Evolutionary conservation across 208 protist species (phyloP).

Genomic region (Tritrichomonas musculus): DNA sequence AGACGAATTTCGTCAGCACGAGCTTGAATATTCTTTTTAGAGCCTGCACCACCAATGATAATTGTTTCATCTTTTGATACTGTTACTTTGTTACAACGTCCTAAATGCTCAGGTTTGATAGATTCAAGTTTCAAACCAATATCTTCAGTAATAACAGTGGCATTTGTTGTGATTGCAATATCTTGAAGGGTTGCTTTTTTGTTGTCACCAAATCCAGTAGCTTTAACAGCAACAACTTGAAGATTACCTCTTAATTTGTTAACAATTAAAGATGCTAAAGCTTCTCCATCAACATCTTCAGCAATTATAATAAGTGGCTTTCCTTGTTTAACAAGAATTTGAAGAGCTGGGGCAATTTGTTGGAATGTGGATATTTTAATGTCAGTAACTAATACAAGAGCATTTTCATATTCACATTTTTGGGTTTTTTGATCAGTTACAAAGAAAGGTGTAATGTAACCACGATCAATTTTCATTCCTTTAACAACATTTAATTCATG

Average conservation of each 20-base stretch:
- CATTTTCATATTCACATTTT: slow-evolving; percentile 82
- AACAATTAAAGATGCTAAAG: slow-evolving; percentile 79
- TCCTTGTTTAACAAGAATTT: slow-evolving; percentile 47
- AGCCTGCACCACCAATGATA: slow-evolving; percentile 82
- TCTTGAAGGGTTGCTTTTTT: slow-evolving; percentile 92
- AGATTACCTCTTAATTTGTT: slow-evolving; percentile 72
- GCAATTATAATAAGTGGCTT: slow-evolving; percentile 94
- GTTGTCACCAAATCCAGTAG: slow-evolving; percentile 96
- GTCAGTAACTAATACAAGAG: slow-evolving; percentile 80
- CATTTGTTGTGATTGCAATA: slow-evolving; percentile 91
- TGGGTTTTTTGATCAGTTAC: slow-evolving; percentile 90
- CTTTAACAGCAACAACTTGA: slow-evolving; percentile 73
- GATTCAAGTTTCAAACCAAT: slow-evolving; percentile 67
- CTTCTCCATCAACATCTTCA: slow-evolving; percentile 94
- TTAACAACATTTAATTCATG: slow-evolving; percentile 83
- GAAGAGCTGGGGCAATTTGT: slow-evolving; percentile 50
- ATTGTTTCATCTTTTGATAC: slow-evolving; percentile 91
- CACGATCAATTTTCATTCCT: slow-evolving; percentile 63
- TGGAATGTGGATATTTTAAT: slow-evolving; percentile 78
- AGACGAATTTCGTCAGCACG: slow-evolving; percentile 76
- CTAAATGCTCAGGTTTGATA: slow-evolving; percentile 50
- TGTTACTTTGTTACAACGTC: slow-evolving; percentile 64
- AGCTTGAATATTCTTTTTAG: slow-evolving; percentile 70
- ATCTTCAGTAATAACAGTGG: slow-evolving; percentile 74
- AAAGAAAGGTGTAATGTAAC: slow-evolving; percentile 96